These are phyloP conservation scores for Comarum palustre DNA, from an alignment of 306 rosid species.

Conservation along the genomic window DNA sequence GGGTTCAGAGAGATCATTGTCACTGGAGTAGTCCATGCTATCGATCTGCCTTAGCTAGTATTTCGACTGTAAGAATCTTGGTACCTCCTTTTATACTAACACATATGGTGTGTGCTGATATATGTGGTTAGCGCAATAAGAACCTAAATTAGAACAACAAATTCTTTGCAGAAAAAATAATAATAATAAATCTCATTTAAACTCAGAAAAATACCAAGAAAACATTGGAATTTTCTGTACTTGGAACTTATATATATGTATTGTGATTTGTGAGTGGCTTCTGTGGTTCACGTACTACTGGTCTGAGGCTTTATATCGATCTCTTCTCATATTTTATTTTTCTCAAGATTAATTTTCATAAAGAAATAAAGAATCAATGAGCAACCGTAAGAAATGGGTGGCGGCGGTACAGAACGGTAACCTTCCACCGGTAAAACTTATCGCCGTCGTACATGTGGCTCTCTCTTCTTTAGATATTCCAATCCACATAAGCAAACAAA, in stretches of 20 bases:
- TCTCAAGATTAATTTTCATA: neutral
- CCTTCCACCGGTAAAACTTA: neutral
- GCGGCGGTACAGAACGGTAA: neutral
- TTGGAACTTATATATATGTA: too few species aligned
- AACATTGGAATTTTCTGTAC: too few species aligned
- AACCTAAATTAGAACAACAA: neutral
- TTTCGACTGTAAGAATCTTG: neutral
- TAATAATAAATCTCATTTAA: too few species aligned
- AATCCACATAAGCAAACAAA: neutral
- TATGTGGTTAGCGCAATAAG: neutral
- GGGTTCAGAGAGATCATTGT: slow-evolving; percentile 2
- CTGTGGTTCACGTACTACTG: too few species aligned
- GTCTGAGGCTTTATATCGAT: neutral
- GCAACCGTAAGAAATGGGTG: neutral
- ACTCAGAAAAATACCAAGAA: too few species aligned
- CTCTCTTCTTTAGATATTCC: neutral
- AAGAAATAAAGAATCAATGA: neutral
- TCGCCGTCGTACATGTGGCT: slow-evolving; percentile 1
- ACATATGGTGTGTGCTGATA: neutral
- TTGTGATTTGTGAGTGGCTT: neutral
- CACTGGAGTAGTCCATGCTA: slow-evolving; percentile 17
- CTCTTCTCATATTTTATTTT: neutral
- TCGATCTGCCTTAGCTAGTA: neutral
- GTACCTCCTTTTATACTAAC: neutral
- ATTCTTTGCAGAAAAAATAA: neutral